Percentiles rank a stretch among this genome's conserved stretches.
These are phyloP conservation scores for Gelatoporia subvermispora DNA, from an alignment of 768 basidiomycete genomes.

Conservation along the genomic window DNA sequence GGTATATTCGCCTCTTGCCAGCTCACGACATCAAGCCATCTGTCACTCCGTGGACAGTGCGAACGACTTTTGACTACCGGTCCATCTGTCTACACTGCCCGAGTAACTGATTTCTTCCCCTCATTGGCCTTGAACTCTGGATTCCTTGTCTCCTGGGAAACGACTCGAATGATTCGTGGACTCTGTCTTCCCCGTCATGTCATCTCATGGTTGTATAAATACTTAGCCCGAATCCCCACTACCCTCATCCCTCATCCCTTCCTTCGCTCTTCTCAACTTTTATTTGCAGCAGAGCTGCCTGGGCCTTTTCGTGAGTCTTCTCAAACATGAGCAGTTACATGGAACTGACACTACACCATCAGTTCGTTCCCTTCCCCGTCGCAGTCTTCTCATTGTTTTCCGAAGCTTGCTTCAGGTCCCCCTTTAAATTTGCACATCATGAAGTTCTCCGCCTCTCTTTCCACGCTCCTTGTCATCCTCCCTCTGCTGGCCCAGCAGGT, in stretches of 20 bases:
- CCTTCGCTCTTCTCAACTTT: slow-evolving; percentile 14
- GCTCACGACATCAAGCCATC: too few species aligned
- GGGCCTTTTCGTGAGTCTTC: slow-evolving; percentile 25
- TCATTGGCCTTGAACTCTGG: background rate
- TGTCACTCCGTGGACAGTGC: too few species aligned
- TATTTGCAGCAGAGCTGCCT: slow-evolving; percentile 53
- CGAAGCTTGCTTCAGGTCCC: slow-evolving; percentile 22
- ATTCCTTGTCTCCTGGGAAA: background rate
- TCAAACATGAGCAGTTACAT: slow-evolving; percentile 7
- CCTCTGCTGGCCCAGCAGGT: slow-evolving; percentile 32
- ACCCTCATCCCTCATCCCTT: slow-evolving; percentile 19
- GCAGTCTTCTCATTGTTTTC: slow-evolving; percentile 16
- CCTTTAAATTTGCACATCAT: slow-evolving; percentile 32
- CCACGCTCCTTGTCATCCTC: slow-evolving; percentile 36
- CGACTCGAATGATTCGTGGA: background rate
- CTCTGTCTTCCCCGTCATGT: slow-evolving; percentile 5
- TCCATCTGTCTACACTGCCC: too few species aligned
- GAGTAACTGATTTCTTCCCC: too few species aligned
- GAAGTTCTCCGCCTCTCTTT: slow-evolving; percentile 43
- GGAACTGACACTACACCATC: background rate
- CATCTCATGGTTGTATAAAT: slow-evolving; percentile 10
- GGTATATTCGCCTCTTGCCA: too few species aligned
- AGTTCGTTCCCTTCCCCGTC: slow-evolving; percentile 16
- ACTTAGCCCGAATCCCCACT: slow-evolving; percentile 19
- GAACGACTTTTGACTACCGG: too few species aligned